Evolutionary conservation across 2,329 filamentous ascomycete species (phyloP), one percentile per base, ranked within the genome.

Genomic region (Xylaria sp.): DNA sequence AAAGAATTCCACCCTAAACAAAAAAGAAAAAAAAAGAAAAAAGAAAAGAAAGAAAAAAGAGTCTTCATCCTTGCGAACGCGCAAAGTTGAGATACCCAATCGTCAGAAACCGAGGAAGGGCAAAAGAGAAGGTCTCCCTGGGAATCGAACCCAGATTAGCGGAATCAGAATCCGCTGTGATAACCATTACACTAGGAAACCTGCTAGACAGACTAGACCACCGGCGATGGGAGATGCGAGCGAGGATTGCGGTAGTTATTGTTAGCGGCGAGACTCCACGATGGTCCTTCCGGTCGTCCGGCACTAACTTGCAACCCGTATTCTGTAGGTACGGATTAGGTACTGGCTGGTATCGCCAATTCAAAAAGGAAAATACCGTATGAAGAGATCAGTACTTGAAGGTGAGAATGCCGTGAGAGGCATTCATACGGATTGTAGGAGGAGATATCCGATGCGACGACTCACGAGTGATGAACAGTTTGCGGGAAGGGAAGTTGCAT

Each of bases 111-210:
- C 37, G 37, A 16, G 13, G 8, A 50, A 50, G 18, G 8, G 11
- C 11, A 51, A 51, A 51, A 51, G 10, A 13, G 11, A 5, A 51
- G 49, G 49, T 51, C 49, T 51, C 49, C 49, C 49, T 51, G 49
- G 49, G 49, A 51, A 51, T 51, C 49, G 49, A 51, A 51, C 49
- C 49, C 49, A 51, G 49, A 51, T 51, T 51, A 51, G 49, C 49
- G 49, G 49, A 51, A 51, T 51, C 49, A 51, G 49, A 51, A 51
- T 51, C 49, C 49, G 49, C 49, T 51, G 49, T 51, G 49, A 51
- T 51, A 51, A 51, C 49, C 49, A 51, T 51, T 51, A 51, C 49
- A 51, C 49, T 51, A 51, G 49, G 49, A 51, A 51, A 51, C 49
- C 49, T 5, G 18, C 23, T 10, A 30, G 23, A 1, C 23, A 30